phyloP scores from a whole-genome alignment of 2,329 filamentous ascomycete species.

The Lachnellula willkommii region DNA sequence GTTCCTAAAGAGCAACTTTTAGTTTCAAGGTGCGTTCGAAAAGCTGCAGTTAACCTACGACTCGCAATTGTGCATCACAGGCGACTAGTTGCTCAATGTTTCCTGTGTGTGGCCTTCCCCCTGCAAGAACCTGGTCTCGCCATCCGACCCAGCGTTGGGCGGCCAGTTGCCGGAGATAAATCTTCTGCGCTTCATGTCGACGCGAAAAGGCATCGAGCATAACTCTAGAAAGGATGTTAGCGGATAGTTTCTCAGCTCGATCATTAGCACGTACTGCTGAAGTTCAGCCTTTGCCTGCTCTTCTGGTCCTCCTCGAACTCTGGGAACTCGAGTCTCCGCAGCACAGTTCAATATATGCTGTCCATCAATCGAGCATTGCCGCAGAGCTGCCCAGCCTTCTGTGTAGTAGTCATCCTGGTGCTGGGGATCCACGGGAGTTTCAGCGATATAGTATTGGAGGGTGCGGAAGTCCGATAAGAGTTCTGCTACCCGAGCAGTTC shows the following conservation, averaged over 20 bases:
- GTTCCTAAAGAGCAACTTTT: slow-evolving; percentile 40
- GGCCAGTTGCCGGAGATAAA: slow-evolving; percentile 55
- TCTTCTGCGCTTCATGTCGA: slow-evolving; percentile 60
- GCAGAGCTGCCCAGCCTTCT: slow-evolving; percentile 56
- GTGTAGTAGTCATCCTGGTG: slow-evolving; percentile 57
- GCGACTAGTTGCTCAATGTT: slow-evolving; percentile 46
- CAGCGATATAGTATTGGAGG: slow-evolving; percentile 58
- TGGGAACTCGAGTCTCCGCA: slow-evolving; percentile 55
- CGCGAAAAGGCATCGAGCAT: slow-evolving; percentile 56
- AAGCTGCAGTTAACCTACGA: slow-evolving; percentile 39
- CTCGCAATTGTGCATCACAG: slow-evolving; percentile 53
- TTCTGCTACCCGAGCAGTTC: slow-evolving; percentile 55
- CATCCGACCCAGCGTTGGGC: slow-evolving; percentile 55
- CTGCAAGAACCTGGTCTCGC: slow-evolving; percentile 49
- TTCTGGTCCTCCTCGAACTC: slow-evolving; percentile 46
- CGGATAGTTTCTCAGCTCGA: neutral
- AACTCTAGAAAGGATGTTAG: slow-evolving; percentile 37
- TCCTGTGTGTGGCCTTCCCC: slow-evolving; percentile 42
- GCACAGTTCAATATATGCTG: slow-evolving; percentile 61
- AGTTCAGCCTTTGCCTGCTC: slow-evolving; percentile 59
- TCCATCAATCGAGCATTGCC: slow-evolving; percentile 58
- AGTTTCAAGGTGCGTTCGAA: neutral
- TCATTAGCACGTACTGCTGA: slow-evolving; percentile 47
- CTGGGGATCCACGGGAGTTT: slow-evolving; percentile 48
- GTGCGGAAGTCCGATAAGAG: slow-evolving; percentile 57